Percentiles rank a stretch among this genome's conserved stretches.
phyloP scores from a whole-genome alignment of 75 land plant genomes.

The Larix kaempferi region DNA sequence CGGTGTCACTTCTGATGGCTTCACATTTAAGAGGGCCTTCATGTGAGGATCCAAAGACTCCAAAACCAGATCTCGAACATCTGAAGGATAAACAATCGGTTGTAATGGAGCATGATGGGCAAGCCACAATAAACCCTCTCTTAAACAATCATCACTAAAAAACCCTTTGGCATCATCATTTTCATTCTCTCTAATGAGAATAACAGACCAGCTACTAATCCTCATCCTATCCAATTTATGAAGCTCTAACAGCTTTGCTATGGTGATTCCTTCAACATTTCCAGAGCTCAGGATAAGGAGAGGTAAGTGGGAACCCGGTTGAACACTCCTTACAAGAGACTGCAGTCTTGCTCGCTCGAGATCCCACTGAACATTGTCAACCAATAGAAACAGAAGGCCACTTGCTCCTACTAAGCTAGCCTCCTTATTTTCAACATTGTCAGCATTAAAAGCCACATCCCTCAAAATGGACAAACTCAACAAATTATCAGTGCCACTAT shows the following conservation, averaged over 20 bases:
- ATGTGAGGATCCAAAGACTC: slow-evolving; percentile 36
- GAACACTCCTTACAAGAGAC: slow-evolving; percentile 44
- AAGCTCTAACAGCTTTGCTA: slow-evolving; percentile 42
- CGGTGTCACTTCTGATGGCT: slow-evolving; percentile 45
- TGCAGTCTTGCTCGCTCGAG: slow-evolving; percentile 53
- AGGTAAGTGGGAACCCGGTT: slow-evolving; percentile 55
- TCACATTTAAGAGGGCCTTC: slow-evolving; percentile 28
- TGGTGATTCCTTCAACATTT: slow-evolving; percentile 9
- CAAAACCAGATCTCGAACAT: slow-evolving; percentile 55
- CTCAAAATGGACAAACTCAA: slow-evolving; percentile 50
- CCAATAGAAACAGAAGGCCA: slow-evolving; percentile 62
- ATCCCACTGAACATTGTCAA: slow-evolving; percentile 47
- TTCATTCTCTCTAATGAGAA: slow-evolving; percentile 22
- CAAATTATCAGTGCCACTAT: slow-evolving; percentile 2
- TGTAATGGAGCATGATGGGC: slow-evolving; percentile 62
- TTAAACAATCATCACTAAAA: slow-evolving; percentile 58
- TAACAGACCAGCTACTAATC: slow-evolving; percentile 42
- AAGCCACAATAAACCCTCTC: slow-evolving; percentile 73
- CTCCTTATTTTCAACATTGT: slow-evolving; percentile 1
- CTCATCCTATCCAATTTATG: slow-evolving; percentile 41
- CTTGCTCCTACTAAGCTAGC: slow-evolving; percentile 47
- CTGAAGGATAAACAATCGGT: slow-evolving; percentile 41
- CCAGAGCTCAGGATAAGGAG: slow-evolving; percentile 55
- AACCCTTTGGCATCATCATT: slow-evolving; percentile 23
- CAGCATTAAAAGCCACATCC: slow-evolving; percentile 18